phyloP scores from a whole-genome alignment of 495 filamentous ascomycete genomes.

The Xylaria cubensis region DNA sequence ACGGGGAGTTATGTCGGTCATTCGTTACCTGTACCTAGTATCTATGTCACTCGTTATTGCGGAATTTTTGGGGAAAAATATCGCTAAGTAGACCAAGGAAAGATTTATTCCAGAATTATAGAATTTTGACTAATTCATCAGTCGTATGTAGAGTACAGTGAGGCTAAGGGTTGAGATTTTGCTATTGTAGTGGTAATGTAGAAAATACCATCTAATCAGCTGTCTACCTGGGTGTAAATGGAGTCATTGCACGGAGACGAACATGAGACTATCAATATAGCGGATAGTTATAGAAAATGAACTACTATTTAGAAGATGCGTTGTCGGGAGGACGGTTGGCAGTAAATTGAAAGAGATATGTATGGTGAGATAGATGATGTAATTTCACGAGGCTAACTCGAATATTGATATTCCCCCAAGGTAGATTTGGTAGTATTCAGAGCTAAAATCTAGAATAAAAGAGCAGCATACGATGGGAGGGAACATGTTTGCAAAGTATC shows the following conservation, averaged over 20 bases:
- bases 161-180: not conserved
- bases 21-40: not conserved
- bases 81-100: too few relatives aligned
- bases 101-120: too few relatives aligned
- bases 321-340: not conserved
- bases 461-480: not conserved
- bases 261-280: not conserved
- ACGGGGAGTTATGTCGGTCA: not conserved
- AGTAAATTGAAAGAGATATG: not conserved
- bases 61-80: too few relatives aligned
- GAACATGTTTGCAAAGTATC: constrained; percentile 9
- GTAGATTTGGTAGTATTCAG: not conserved
- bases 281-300: not conserved
- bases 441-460: not conserved
- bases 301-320: not conserved
- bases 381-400: not conserved
- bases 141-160: not conserved
- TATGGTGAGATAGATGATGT: not conserved
- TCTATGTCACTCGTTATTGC: not conserved
- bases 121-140: too few relatives aligned
- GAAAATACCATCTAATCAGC: not conserved
- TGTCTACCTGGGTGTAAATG: not conserved
- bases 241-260: not conserved
- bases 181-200: not conserved
- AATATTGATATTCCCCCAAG: not conserved